Conservation (phyloP, 2,329 filamentous ascomycete genomes). For the Colletotrichum falcatum region DNA sequence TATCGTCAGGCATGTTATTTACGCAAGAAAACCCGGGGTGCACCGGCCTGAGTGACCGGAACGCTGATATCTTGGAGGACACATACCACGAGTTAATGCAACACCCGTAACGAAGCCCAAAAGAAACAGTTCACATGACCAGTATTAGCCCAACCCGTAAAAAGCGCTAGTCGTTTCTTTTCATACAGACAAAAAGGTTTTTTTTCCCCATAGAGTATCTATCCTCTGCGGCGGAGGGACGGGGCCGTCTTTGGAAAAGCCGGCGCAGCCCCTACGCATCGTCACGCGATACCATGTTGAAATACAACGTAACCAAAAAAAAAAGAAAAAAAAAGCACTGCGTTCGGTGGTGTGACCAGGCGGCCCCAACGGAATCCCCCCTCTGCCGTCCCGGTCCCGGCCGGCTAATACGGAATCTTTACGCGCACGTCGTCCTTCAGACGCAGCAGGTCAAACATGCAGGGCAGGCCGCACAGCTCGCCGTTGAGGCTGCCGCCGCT, state of each 20-base stretch:
- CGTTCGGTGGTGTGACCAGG: too few species aligned
- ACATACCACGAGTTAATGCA: not conserved
- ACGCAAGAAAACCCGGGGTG: conserved; percentile 2
- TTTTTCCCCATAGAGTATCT: too few species aligned
- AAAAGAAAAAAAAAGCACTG: not conserved
- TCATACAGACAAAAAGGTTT: not conserved
- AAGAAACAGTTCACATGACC: not conserved
- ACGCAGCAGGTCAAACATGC: not conserved
- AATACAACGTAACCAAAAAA: not conserved
- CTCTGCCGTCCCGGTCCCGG: too few species aligned
- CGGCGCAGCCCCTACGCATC: too few species aligned
- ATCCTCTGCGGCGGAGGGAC: not conserved
- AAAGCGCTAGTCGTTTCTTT: not conserved
- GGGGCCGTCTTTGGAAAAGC: too few species aligned
- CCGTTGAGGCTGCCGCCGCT: too few species aligned
- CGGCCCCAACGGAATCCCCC: too few species aligned
- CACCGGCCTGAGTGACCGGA: too few species aligned
- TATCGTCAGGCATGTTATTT: not conserved
- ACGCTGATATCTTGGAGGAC: too few species aligned
- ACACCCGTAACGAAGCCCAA: not conserved
- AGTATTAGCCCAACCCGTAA: too few species aligned
- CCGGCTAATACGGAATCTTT: not conserved
- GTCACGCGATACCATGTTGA: too few species aligned
- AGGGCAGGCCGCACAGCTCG: not conserved
- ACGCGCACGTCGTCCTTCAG: not conserved